A percentile compares a stretch with the other conserved stretches of the same genome.
Conservation (phyloP, 371 early-diverging fungal species). For the Blastocladiella emersonii region DNA sequence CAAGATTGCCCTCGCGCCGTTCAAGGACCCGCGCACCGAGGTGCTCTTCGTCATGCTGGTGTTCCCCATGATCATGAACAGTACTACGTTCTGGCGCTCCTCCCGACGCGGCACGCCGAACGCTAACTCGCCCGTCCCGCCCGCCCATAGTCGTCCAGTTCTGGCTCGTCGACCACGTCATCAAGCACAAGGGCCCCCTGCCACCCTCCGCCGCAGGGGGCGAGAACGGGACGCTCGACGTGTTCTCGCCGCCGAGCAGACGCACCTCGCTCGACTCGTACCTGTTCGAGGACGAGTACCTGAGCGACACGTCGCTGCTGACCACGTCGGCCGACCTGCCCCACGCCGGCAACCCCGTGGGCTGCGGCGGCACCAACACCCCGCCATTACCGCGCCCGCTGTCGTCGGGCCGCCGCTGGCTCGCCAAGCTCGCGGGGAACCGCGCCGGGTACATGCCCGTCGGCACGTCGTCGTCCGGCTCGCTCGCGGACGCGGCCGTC, state of each 20-base stretch:
- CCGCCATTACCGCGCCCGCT: no score
- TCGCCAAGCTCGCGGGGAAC: no score
- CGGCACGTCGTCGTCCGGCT: no score
- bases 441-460: no score
- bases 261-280: neutral
- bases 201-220: neutral
- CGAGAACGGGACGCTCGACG: no score
- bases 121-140: no score
- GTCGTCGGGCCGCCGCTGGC: no score
- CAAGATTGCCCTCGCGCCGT: neutral
- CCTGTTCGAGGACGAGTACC: neutral
- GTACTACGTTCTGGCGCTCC: neutral
- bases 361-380: no score
- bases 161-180: slow-evolving; percentile 6
- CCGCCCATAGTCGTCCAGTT: neutral
- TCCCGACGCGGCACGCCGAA: no score
- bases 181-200: neutral
- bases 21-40: neutral
- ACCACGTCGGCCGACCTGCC: neutral
- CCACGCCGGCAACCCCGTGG: no score
- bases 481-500: no score
- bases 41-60: slow-evolving; percentile 3
- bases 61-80: slow-evolving; percentile 3
- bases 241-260: no score
- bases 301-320: neutral